Evolutionary conservation across 331 rosid species (phyloP).

Genomic region (Malus hybrid): DNA sequence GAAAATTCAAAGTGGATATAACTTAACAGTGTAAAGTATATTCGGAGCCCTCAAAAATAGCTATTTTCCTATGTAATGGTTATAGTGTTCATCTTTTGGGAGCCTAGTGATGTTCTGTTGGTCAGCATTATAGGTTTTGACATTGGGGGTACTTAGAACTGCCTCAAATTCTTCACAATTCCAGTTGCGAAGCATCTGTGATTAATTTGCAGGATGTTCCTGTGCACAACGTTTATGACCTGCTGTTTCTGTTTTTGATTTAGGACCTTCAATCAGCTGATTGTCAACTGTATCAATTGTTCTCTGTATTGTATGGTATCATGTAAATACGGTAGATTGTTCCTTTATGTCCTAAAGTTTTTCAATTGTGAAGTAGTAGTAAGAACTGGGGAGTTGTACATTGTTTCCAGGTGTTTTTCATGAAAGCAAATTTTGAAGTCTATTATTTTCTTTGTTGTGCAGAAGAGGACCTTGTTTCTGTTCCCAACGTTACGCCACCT

Average conservation of each 20-base stretch:
- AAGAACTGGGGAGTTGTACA: background rate
- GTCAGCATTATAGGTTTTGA: background rate
- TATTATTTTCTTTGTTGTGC: conserved; percentile 30
- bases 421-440: conserved; percentile 14
- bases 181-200: background rate
- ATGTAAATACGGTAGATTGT: background rate
- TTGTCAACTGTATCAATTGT: background rate
- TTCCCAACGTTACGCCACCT: conserved; percentile 28
- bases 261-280: background rate
- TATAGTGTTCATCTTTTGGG: background rate
- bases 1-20: too few species aligned
- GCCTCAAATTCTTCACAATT: background rate
- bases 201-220: background rate
- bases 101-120: background rate
- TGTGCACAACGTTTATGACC: background rate
- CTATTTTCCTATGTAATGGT: background rate
- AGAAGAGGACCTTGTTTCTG: conserved; percentile 48
- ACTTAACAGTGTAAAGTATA: background rate
- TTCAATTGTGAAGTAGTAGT: background rate
- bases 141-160: background rate
- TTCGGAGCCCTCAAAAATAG: background rate
- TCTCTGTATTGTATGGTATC: background rate
- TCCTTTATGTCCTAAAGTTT: background rate
- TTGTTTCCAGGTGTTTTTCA: background rate
- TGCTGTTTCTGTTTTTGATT: background rate